Conservation (phyloP, 163 green algal species). For the Coccomyxa subellipsoidea region DNA sequence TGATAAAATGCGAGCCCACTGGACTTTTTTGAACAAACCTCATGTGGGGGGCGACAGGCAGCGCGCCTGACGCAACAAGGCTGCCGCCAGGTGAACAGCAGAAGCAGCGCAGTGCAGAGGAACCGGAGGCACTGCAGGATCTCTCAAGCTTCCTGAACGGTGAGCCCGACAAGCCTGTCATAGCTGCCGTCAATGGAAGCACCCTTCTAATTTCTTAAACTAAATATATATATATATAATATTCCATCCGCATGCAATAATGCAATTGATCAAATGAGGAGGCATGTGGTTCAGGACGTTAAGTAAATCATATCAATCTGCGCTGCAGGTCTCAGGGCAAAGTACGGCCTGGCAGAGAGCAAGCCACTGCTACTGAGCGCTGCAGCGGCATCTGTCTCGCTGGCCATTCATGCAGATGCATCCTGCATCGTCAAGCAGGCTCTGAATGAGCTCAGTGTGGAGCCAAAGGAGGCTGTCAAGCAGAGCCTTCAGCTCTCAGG, state of each 20-base stretch:
- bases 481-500: not conserved
- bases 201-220: too few relatives aligned
- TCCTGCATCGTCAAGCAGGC: not conserved
- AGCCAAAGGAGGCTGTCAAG: not conserved
- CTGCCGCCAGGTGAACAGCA: not conserved
- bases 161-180: not conserved
- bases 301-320: too few relatives aligned
- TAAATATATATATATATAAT: too few relatives aligned
- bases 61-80: not conserved
- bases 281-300: too few relatives aligned
- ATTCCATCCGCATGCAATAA: too few relatives aligned
- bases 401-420: not conserved
- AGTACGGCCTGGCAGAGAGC: not conserved
- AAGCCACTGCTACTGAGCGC: not conserved
- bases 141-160: not conserved
- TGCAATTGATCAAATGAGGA: too few relatives aligned
- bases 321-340: conserved; percentile 5
- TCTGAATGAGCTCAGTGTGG: not conserved
- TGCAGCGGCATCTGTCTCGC: not conserved
- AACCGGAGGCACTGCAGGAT: not conserved
- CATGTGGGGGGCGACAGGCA: not conserved
- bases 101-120: not conserved
- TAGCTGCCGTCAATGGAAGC: too few relatives aligned
- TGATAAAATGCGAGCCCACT: too few relatives aligned
- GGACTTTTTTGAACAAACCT: too few relatives aligned